Percentiles rank a stretch among this genome's conserved stretches.
These are phyloP conservation scores for Trypanosoma brucei DNA, from an alignment of 208 protist genomes.

Conservation along the genomic window DNA sequence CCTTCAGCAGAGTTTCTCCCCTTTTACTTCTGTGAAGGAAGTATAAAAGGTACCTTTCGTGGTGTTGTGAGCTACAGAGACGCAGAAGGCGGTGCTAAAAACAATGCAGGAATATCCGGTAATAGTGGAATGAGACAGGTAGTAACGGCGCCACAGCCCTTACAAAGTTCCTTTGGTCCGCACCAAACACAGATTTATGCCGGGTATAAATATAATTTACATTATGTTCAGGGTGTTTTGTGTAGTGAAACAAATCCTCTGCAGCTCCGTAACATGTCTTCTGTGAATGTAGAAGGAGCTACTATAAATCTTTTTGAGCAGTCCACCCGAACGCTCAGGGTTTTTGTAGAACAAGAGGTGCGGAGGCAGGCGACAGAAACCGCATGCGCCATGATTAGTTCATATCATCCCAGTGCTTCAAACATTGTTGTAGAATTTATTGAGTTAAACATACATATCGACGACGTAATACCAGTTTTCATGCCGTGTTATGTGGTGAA, in stretches of 20 bases:
- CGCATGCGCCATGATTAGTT: conserved; percentile 39
- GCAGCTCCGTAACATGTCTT: conserved; percentile 47
- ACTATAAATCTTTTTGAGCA: conserved; percentile 87
- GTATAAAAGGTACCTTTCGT: conserved; percentile 46
- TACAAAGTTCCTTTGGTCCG: conserved; percentile 62
- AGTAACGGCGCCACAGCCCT: conserved; percentile 36
- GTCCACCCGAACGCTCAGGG: conserved; percentile 58
- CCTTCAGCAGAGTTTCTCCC: conserved; percentile 82
- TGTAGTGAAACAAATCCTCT: conserved; percentile 48
- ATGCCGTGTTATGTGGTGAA: conserved; percentile 85
- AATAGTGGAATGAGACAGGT: conserved; percentile 28
- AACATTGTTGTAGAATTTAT: conserved; percentile 52
- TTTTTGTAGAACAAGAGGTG: conserved; percentile 58
- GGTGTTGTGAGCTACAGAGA: conserved; percentile 50
- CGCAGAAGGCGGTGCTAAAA: neutral
- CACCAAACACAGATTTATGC: conserved; percentile 85
- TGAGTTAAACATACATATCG: conserved; percentile 46
- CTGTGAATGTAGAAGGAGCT: conserved; percentile 57
- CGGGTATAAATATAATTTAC: conserved; percentile 89
- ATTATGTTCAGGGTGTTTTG: conserved; percentile 64
- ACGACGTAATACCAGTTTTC: conserved; percentile 70
- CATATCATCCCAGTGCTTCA: conserved; percentile 57
- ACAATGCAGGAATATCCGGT: conserved; percentile 22
- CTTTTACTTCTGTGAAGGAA: conserved; percentile 80
- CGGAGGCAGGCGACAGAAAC: conserved; percentile 41